phyloP scores from a whole-genome alignment of 73 alveolate species.

The Paramecium pentaurelia region DNA sequence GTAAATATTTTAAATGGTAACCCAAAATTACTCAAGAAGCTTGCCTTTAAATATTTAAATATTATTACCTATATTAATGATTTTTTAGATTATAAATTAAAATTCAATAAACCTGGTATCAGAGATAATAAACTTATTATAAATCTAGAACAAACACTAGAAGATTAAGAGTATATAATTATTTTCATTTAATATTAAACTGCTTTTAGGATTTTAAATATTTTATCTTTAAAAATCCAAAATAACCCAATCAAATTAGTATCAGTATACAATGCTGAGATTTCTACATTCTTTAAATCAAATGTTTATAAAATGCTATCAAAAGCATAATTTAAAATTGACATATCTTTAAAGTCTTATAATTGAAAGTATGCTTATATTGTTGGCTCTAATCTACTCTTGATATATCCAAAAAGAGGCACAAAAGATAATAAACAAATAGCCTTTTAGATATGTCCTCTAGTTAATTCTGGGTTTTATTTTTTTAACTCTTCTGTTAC shows the following conservation, averaged over 20 bases:
- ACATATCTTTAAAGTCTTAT: constrained; percentile 34
- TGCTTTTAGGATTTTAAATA: constrained; percentile 44
- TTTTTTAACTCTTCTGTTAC: constrained; percentile 47
- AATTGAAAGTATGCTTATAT: constrained; percentile 51
- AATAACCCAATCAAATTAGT: constrained; percentile 24
- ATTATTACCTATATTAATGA: neutral
- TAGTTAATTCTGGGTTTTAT: constrained; percentile 48
- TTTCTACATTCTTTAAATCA: constrained; percentile 39
- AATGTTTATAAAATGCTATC: constrained; percentile 27
- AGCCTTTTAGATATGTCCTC: constrained; percentile 54
- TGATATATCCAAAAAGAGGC: constrained; percentile 51
- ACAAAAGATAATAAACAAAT: constrained; percentile 5
- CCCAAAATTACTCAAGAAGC: constrained; percentile 37
- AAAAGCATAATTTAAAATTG: constrained; percentile 48
- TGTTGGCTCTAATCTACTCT: constrained; percentile 58
- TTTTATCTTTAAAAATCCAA: constrained; percentile 51
- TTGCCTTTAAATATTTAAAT: neutral
- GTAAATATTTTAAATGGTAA: constrained; percentile 48
- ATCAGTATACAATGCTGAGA: constrained; percentile 1
- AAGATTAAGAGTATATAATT: constrained; percentile 31
- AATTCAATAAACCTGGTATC: constrained; percentile 52
- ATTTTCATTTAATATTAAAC: neutral
- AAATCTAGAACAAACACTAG: constrained; percentile 47
- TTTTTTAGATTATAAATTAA: neutral
- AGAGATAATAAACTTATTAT: constrained; percentile 34